Evolutionary conservation across 2,329 filamentous ascomycete genomes (phyloP), one percentile per base, ranked within the genome.

Genomic region (Plenodomus tracheiphilus): DNA sequence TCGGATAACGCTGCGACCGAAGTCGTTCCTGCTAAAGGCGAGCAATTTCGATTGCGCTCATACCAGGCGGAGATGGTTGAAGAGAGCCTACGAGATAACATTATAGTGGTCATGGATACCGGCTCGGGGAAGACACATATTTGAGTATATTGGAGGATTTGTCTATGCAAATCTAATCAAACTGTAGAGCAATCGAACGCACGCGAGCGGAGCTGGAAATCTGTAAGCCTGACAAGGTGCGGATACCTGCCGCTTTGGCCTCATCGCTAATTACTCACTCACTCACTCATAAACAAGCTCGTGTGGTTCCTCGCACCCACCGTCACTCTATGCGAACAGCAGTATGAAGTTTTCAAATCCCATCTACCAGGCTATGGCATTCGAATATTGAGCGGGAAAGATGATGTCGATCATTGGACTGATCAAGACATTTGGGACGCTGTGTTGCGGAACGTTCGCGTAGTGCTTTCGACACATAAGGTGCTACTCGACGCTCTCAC

Each of bases 401-500:
- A 91, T 54, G 82, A 84, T 38, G 78, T 91, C 1, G 84, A 94
- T 16, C 80, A 83, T 28, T 96, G 91, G 91, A 85, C 82, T 0
- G 79, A 83, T 5, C 78, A 84, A 56, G 61, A 71, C 1, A 77
- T 84, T 1, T 96, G 91, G 91, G 77, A 88, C 49, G 77, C 75
- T 0, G 78, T 87, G 2, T 75, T 96, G 1, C 59, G 75, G 2
- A 84, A 86, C 40, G 79, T 88, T 18, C 80, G 83, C 1, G 78
- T 95, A n/a, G 82, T 95, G 4, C 79, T 96, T 1, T 91, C 88
- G 0, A 94, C 91, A 0, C 85, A 87, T 51, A 85, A 88, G 51
- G 80, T 95, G 1, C 77, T 96, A 11, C 74, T 83, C 2, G 88
- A 95, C 70, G 89, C 89, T 2, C 76, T 95, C 35, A 76, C 73